Evolutionary conservation across 1,139 yeast genomes (phyloP).

Genomic region (Suhomyces guaymorum): DNA sequence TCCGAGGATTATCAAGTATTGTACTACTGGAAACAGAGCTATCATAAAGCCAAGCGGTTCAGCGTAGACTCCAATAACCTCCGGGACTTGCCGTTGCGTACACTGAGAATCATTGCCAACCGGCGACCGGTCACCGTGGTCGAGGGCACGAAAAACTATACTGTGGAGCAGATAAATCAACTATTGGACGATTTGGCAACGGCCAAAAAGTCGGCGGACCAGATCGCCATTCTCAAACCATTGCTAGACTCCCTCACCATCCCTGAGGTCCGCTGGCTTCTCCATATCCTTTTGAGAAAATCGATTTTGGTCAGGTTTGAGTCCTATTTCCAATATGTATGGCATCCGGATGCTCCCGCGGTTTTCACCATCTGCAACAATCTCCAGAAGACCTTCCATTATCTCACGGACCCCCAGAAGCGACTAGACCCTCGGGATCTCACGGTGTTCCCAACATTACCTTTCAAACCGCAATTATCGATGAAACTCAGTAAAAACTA

Average conservation of each 20-base stretch:
- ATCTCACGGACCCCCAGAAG: conserved; percentile 49
- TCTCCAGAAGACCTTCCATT: conserved; percentile 61
- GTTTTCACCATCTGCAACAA: conserved; percentile 69
- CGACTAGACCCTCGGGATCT: conserved; percentile 48
- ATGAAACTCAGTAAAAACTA: conserved; percentile 52
- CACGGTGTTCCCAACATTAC: conserved; percentile 47
- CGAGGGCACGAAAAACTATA: conserved; percentile 11
- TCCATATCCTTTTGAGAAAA: conserved; percentile 64
- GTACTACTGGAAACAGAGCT: conserved; percentile 42
- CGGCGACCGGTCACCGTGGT: conserved; percentile 26
- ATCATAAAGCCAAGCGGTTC: conserved; percentile 31
- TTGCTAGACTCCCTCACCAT: conserved; percentile 58
- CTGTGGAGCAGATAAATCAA: conserved; percentile 60
- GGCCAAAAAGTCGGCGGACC: conserved; percentile 42
- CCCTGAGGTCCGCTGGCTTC: conserved; percentile 68
- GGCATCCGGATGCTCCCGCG: conserved; percentile 81
- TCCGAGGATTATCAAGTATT: conserved; percentile 38
- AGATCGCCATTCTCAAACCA: conserved; percentile 45
- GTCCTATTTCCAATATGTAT: conserved; percentile 55
- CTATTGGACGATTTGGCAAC: conserved; percentile 48
- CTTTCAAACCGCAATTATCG: conserved; percentile 75
- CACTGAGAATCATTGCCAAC: conserved; percentile 42
- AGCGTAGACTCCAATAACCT: conserved; percentile 31
- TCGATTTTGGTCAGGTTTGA: conserved; percentile 63
- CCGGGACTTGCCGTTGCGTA: conserved; percentile 45